Evolutionary conservation across 2,329 filamentous ascomycete genomes (phyloP).

Genomic region (Colletotrichum falcatum): DNA sequence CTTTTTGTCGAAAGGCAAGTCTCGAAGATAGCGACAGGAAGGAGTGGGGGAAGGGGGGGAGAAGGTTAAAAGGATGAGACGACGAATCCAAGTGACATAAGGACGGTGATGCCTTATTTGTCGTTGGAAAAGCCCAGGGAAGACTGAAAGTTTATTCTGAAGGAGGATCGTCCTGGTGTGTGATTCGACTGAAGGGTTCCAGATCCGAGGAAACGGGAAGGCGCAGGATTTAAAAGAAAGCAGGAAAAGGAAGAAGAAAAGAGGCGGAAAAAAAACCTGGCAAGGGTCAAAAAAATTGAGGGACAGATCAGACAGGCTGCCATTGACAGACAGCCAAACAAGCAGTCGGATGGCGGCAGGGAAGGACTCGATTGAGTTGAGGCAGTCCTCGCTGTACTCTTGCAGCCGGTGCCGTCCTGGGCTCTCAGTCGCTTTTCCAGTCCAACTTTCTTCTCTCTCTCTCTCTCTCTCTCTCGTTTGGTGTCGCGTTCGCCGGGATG

Average conservation of each 20-base stretch:
- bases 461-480: not conserved
- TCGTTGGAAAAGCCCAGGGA: constrained; percentile 8
- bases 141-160: constrained; percentile 6
- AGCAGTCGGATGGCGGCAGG: constrained; percentile 20
- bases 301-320: not conserved
- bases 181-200: constrained; percentile 13
- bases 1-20: constrained; percentile 12
- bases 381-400: constrained; percentile 35
- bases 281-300: constrained; percentile 31
- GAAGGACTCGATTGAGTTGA: constrained; percentile 40
- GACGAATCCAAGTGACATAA: constrained; percentile 30
- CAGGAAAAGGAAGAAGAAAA: constrained; percentile 16
- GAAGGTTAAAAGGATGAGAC: constrained; percentile 25
- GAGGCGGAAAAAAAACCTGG: constrained; percentile 36
- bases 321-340: constrained; percentile 16
- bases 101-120: constrained; percentile 23
- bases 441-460: not conserved
- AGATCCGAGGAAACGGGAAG: constrained; percentile 28
- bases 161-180: constrained; percentile 17
- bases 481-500: constrained; percentile 40
- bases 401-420: constrained; percentile 25
- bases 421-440: constrained; percentile 28
- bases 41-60: not conserved
- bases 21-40: not conserved
- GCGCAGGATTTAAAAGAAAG: constrained; percentile 34